Base-by-base conservation (phyloP, 371 early-diverging fungal species). In the Mortierella sp. region DNA sequence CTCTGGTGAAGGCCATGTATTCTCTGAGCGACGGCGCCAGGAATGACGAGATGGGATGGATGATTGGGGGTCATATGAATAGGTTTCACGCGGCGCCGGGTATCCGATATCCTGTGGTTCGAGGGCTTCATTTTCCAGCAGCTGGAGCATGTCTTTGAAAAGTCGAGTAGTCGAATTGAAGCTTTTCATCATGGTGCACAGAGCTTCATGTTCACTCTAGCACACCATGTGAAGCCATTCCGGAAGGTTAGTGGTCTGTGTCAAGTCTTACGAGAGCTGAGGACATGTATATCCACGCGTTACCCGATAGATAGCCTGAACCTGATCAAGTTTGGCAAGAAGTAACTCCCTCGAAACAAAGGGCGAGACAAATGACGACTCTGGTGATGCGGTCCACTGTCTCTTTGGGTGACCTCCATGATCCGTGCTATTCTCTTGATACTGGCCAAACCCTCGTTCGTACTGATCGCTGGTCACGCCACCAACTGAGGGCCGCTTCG, bases 121-220 rank as follows among this genome's bases (percentile, higher is more conserved):
- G 27, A 54, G 47, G 16, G 57, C n/a, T 7, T 43, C 29, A 14
- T 2, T 21, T 10, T 56, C 57, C 16, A 56, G 40, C n/a, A 48
- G 25, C 7, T 10, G 31, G 9, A 63, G 49, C 17, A 52, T 17
- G 17, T 65, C 58, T 31, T 57, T 51, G 47, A 52, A 65, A 7
- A 65, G 53, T 1, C 29, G 65, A 3, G 58, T 28, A 8, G 65
- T 57, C 3, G 58, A 37, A 21, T 57, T 44, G 37, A 53, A 55
- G 58, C 31, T 57, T 22, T 16, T n/a, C 58, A 53, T 65, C 47
- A 65, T 52, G 16, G 52, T 13, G 46, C 53, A 43, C 16, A 65
- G 37, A 4, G 56, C 27, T 21, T 65, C 53, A 22, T 57, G 65
- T 31, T 65, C 53, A 13, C n/a, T 27, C 64, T 63, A 29, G 2